Percentiles rank a stretch among this genome's conserved stretches.
Conservation (phyloP, 1,284 basidiomycete genomes). For the Trichosporon sp. region DNA sequence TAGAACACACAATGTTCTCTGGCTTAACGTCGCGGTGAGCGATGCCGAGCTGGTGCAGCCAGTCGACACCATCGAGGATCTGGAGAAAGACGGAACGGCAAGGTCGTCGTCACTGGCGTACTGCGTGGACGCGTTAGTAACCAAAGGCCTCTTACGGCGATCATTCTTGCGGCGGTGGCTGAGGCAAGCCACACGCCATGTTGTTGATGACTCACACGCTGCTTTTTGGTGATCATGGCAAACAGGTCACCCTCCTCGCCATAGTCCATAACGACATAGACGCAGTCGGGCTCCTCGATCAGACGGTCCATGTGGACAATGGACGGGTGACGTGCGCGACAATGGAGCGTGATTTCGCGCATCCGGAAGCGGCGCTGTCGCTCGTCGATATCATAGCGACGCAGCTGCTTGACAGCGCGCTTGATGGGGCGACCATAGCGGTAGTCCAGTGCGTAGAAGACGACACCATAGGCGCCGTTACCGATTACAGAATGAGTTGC, state of each 20-base stretch:
- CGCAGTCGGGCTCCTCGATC: constrained; percentile 67
- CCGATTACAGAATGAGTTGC: constrained; percentile 89
- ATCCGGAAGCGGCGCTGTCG: constrained; percentile 80
- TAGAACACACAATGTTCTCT: constrained; percentile 91
- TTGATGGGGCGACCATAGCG: constrained; percentile 59
- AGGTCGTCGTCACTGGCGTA: constrained; percentile 80
- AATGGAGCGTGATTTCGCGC: constrained; percentile 67
- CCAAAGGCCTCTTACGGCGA: constrained; percentile 22
- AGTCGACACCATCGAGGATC: constrained; percentile 89
- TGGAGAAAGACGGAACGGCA: constrained; percentile 83
- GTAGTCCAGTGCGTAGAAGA: constrained; percentile 78
- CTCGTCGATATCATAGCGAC: constrained; percentile 63
- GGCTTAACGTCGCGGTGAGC: constrained; percentile 98
- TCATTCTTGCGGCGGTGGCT: background rate
- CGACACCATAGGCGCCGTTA: constrained; percentile 92
- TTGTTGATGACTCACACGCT: constrained; percentile 48
- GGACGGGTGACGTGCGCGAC: constrained; percentile 67
- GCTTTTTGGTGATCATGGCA: constrained; percentile 67
- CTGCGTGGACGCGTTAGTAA: no score
- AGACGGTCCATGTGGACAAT: constrained; percentile 88
- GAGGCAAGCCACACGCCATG: constrained; percentile 4
- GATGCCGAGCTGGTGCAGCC: constrained; percentile 69
- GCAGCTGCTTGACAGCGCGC: constrained; percentile 88
- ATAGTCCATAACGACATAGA: constrained; percentile 67
- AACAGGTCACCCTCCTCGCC: constrained; percentile 90